phyloP scores from a whole-genome alignment of 768 basidiomycete genomes.

The Terana coerulea region DNA sequence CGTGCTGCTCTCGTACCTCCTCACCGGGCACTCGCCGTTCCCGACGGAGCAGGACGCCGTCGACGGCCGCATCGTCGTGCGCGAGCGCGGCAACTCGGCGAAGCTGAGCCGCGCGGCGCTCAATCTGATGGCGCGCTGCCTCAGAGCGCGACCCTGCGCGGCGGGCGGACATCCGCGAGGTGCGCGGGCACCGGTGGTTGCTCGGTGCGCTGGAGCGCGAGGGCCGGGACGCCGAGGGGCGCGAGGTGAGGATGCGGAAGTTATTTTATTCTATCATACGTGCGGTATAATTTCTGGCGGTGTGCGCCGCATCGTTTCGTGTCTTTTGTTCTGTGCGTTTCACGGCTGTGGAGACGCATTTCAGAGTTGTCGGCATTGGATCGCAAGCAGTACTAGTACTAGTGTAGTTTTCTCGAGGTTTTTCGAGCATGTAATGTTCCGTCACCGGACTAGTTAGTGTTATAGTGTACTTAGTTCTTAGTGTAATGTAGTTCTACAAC shows the following conservation, averaged over 20 bases:
- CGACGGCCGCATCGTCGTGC: constrained; percentile 56
- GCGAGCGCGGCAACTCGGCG: constrained; percentile 13
- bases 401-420: too few species aligned
- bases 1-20: constrained; percentile 89
- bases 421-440: too few species aligned
- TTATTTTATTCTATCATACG: neutral
- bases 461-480: too few species aligned
- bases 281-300: constrained; percentile 6
- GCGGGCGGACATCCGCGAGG: constrained; percentile 77
- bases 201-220: constrained; percentile 27
- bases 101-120: constrained; percentile 35
- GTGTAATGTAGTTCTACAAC: too few species aligned
- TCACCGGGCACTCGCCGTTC: constrained; percentile 92
- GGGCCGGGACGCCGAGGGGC: constrained; percentile 13
- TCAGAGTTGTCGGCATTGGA: too few species aligned
- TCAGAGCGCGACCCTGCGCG: constrained; percentile 78
- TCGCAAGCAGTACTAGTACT: too few species aligned
- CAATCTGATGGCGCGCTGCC: constrained; percentile 68
- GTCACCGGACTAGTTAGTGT: too few species aligned
- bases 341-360: too few species aligned
- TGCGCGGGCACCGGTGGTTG: constrained; percentile 86
- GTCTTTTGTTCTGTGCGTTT: too few species aligned
- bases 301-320: too few species aligned
- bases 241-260: neutral
- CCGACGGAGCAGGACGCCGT: constrained; percentile 81